Base-by-base conservation (phyloP, 2,329 filamentous ascomycete species). In the Calonectria montana region DNA sequence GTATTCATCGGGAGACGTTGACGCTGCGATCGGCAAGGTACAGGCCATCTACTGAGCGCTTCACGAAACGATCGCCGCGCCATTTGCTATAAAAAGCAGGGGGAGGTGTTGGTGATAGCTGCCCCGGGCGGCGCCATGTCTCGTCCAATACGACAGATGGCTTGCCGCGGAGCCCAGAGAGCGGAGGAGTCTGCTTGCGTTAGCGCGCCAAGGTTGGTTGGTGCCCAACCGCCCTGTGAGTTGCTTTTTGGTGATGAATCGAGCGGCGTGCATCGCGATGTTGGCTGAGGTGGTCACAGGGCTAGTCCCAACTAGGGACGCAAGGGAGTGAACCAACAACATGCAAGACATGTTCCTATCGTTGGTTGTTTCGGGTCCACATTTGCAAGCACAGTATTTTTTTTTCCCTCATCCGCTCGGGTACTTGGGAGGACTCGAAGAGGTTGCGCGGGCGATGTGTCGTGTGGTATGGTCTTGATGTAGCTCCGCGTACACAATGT, bases 241-340 rank as follows among this genome's bases (percentile, higher is more conserved):
- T 47, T 47, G 43, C 43, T 23, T 47, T 23, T 21, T n/a, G 43
- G 43, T 47, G 43, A 47, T 47, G n/a, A 23, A 23, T n/a, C 23
- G 43, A n/a, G 18, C 43, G n/a, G 35, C n/a, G 4, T 59, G 13
- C 23, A 16, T 27, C 15, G 25, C 12, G 18, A 18, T 21, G 31
- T 21, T 12, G 43, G 43, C 43, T 13, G 43, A 23, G 43, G 18
- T 23, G 35, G 53, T 59, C 53, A 59, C 53, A 59, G 9, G 53
- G 23, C 35, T 59, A 27, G 31, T 39, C 35, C 13, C n/a, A 7
- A 37, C 31, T 18, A 37, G 29, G 50, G 53, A 59, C n/a, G 35
- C 53, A 59, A 39, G 53, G 31, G 25, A 35, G 35, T 15, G 53
- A 59, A 59, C 53, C 53, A 59, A 59, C 53, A 57, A 57, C 53